phyloP scores from a whole-genome alignment of 176 grass and related monocot species.

The Tuctoria greenei region DNA sequence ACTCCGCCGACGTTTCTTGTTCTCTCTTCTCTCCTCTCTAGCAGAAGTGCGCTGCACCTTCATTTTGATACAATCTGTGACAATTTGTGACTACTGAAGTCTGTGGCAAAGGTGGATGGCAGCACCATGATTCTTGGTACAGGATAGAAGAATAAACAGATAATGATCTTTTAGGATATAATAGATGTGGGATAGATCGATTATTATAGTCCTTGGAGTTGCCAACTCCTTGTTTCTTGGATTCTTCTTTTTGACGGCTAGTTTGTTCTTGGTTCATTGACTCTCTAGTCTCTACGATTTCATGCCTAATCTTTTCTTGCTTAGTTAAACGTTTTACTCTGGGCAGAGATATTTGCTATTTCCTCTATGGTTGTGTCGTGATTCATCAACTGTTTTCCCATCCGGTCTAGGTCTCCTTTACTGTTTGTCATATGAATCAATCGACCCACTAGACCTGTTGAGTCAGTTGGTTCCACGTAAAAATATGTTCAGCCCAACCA shows the following conservation, averaged over 20 bases:
- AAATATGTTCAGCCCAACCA: background rate
- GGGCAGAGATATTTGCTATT: conserved; percentile 18
- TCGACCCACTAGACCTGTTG: background rate
- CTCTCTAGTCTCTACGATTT: background rate
- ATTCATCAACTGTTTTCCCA: background rate
- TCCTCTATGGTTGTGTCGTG: conserved; percentile 11
- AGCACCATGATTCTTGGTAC: background rate
- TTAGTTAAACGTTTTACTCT: background rate
- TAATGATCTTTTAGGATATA: background rate
- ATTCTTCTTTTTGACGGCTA: conserved; percentile 15
- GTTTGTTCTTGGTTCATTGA: background rate
- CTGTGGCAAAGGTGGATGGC: background rate
- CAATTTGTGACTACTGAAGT: background rate
- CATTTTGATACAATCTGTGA: background rate
- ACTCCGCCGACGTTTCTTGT: background rate
- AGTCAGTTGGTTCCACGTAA: background rate
- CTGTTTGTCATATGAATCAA: background rate
- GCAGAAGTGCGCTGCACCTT: background rate
- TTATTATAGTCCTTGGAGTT: background rate
- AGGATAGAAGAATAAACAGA: background rate
- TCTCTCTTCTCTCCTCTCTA: conserved; percentile 1
- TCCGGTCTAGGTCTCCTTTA: background rate
- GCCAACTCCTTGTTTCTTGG: background rate
- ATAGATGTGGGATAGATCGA: background rate
- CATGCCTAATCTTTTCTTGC: conserved; percentile 20